phyloP scores from a whole-genome alignment of 192 early-diverging fungal species.

The Coemansia sp. region DNA sequence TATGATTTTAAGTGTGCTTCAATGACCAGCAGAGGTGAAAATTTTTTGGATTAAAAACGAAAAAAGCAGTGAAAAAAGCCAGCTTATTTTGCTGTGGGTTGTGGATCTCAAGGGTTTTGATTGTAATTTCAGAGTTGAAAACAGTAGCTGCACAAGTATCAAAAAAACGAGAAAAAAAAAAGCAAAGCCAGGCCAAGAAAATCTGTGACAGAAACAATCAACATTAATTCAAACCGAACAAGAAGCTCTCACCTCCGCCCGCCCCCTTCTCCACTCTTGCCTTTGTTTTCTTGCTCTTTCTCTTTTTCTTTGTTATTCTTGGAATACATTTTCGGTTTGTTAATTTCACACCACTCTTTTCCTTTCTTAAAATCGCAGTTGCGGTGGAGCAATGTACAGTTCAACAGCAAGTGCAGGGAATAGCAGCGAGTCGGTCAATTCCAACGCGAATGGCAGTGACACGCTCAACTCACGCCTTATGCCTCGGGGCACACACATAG shows the following conservation, averaged over 20 bases:
- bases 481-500: constrained; percentile 42
- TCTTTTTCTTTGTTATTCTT: not conserved
- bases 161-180: not conserved
- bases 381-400: constrained; percentile 33
- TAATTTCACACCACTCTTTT: not conserved
- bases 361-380: not conserved
- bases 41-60: not conserved
- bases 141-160: too few relatives aligned
- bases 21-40: not conserved
- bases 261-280: not conserved
- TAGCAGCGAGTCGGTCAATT: constrained; percentile 39
- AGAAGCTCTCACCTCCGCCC: too few relatives aligned
- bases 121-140: too few relatives aligned
- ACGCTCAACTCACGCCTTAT: constrained; percentile 39
- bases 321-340: not conserved
- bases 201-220: not conserved
- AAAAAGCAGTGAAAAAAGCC: not conserved
- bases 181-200: not conserved
- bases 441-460: constrained; percentile 21
- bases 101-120: too few relatives aligned
- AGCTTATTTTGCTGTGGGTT: too few relatives aligned
- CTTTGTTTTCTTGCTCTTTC: not conserved
- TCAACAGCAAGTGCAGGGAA: constrained; percentile 33
- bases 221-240: too few relatives aligned
- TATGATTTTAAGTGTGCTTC: too few relatives aligned